These are phyloP conservation scores for Geranium incanum DNA, from an alignment of 441 rosid species.

Conservation along the genomic window DNA sequence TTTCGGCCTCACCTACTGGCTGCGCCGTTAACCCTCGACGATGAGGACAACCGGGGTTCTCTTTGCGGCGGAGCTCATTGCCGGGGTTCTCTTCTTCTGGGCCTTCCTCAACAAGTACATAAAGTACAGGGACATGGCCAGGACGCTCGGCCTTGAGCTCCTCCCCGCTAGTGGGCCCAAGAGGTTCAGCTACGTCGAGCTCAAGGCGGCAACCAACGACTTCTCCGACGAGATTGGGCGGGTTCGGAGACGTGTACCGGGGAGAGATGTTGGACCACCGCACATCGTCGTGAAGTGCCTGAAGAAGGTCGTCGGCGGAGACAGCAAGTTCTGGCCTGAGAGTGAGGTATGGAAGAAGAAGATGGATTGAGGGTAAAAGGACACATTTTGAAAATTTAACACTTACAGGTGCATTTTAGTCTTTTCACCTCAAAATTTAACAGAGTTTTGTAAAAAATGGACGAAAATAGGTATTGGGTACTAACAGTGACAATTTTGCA, in stretches of 20 bases:
- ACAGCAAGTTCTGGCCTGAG: constrained; percentile 60
- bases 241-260: constrained; percentile 63
- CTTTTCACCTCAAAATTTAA: too few relatives aligned
- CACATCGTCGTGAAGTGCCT: constrained; percentile 56
- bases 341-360: too few relatives aligned
- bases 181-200: constrained; percentile 47
- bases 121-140: constrained; percentile 65
- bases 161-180: constrained; percentile 70
- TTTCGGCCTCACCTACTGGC: constrained; percentile 13
- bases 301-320: constrained; percentile 52
- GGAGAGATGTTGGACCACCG: constrained; percentile 58
- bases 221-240: constrained; percentile 50
- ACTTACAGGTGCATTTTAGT: too few relatives aligned
- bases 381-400: too few relatives aligned
- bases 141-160: constrained; percentile 56
- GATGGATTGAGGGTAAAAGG: too few relatives aligned
- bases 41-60: constrained; percentile 49
- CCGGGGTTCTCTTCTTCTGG: constrained; percentile 52
- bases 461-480: too few relatives aligned
- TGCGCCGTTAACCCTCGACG: constrained; percentile 35
- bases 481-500: too few relatives aligned
- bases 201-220: constrained; percentile 48
- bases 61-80: constrained; percentile 53
- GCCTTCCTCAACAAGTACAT: constrained; percentile 58
- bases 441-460: too few relatives aligned